These are phyloP conservation scores for Petunia hybrid DNA, from an alignment of 305 asterid genomes.

Conservation along the genomic window DNA sequence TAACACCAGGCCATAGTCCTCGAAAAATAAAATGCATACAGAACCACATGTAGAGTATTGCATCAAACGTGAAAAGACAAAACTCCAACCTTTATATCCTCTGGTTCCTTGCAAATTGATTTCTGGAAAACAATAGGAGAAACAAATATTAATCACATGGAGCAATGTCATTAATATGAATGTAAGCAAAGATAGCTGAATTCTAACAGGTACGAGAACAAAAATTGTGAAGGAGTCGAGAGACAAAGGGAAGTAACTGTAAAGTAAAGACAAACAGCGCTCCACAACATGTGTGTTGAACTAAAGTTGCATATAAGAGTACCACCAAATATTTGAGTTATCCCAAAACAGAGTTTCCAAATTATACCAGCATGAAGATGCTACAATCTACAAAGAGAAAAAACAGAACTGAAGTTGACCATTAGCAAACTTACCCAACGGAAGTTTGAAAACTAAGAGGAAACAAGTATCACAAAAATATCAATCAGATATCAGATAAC, in stretches of 20 bases:
- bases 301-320: neutral
- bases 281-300: no score
- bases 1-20: neutral
- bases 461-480: neutral
- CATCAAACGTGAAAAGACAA: constrained; percentile 30
- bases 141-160: constrained; percentile 29
- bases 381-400: neutral
- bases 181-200: neutral
- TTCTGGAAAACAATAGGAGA: constrained; percentile 59
- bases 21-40: constrained; percentile 28
- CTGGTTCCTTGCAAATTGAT: constrained; percentile 82
- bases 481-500: neutral
- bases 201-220: neutral
- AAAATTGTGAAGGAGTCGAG: neutral
- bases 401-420: neutral
- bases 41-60: constrained; percentile 28
- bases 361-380: neutral
- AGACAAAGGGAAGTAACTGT: neutral
- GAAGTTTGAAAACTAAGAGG: constrained; percentile 15
- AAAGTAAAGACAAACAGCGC: neutral
- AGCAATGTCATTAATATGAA: constrained; percentile 3
- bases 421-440: neutral
- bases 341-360: neutral
- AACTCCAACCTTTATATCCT: constrained; percentile 68
- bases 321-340: neutral